phyloP scores from a whole-genome alignment of 306 rosid genomes.

The Prunus campanulata region DNA sequence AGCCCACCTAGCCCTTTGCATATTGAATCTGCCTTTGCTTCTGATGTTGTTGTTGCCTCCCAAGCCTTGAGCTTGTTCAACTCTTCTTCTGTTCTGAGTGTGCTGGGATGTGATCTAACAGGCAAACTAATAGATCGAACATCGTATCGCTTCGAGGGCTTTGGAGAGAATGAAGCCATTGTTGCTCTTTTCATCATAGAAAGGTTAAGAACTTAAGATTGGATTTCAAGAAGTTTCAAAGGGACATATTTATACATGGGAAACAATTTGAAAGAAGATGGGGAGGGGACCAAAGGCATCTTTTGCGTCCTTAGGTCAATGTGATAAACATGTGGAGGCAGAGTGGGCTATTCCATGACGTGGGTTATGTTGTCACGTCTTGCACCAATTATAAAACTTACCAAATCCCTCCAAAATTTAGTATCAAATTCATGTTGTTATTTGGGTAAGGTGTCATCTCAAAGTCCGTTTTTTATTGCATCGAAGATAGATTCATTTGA shows the following conservation, averaged over 20 bases:
- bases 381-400: constrained; percentile 12
- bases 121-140: constrained; percentile 70
- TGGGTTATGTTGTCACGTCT: constrained; percentile 46
- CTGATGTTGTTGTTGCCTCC: constrained; percentile 29
- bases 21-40: constrained; percentile 34
- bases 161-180: constrained; percentile 46
- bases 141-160: constrained; percentile 31
- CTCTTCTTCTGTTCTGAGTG: constrained; percentile 43
- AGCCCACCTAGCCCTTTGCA: constrained; percentile 43
- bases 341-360: constrained; percentile 26
- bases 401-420: constrained; percentile 4
- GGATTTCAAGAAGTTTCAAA: background rate
- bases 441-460: constrained; percentile 30
- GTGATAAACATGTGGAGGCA: constrained; percentile 30
- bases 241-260: constrained; percentile 19
- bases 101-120: constrained; percentile 71
- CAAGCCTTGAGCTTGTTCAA: constrained; percentile 51
- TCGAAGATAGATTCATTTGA: constrained; percentile 1
- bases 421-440: constrained; percentile 7
- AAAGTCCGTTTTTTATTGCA: background rate
- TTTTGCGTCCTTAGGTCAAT: constrained; percentile 18
- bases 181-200: constrained; percentile 34
- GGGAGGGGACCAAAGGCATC: constrained; percentile 23
- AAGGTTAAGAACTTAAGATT: constrained; percentile 1
- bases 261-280: background rate